Conservation (phyloP, 2,329 filamentous ascomycete genomes). For the Trichothecium sympodiale region DNA sequence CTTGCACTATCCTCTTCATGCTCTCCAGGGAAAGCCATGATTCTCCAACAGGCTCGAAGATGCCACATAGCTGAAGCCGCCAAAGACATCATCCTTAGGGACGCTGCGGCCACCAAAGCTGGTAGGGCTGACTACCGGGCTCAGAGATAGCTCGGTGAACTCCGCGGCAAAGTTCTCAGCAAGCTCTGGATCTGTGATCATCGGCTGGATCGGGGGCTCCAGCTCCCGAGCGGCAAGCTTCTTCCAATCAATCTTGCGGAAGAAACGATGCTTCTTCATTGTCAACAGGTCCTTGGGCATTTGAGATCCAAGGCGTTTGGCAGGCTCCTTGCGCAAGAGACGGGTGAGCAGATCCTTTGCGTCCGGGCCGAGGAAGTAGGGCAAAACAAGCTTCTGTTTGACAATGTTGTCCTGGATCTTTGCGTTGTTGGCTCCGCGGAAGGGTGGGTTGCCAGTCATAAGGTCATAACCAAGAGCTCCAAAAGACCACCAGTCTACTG, state of each 20-base stretch:
- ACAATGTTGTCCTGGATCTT: constrained; percentile 96
- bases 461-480: constrained; percentile 87
- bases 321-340: constrained; percentile 82
- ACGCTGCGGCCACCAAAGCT: constrained; percentile 20
- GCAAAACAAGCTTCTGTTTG: constrained; percentile 78
- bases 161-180: constrained; percentile 95
- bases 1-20: too few relatives aligned
- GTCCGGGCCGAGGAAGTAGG: constrained; percentile 83
- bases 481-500: constrained; percentile 98
- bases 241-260: constrained; percentile 93
- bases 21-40: constrained; percentile 22
- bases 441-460: constrained; percentile 85
- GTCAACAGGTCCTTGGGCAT: constrained; percentile 80
- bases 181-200: constrained; percentile 90
- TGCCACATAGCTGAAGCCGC: constrained; percentile 54
- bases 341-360: constrained; percentile 89
- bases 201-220: constrained; percentile 78
- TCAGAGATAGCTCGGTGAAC: constrained; percentile 78
- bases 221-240: constrained; percentile 72
- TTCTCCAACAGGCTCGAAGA: constrained; percentile 45
- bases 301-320: constrained; percentile 75
- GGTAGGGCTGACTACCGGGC: constrained; percentile 43
- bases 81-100: constrained; percentile 46
- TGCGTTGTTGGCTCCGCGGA: constrained; percentile 79
- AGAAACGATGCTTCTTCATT: constrained; percentile 91